Conservation (phyloP, 805 yeast species). For the Hanseniaspora occidentalis region DNA sequence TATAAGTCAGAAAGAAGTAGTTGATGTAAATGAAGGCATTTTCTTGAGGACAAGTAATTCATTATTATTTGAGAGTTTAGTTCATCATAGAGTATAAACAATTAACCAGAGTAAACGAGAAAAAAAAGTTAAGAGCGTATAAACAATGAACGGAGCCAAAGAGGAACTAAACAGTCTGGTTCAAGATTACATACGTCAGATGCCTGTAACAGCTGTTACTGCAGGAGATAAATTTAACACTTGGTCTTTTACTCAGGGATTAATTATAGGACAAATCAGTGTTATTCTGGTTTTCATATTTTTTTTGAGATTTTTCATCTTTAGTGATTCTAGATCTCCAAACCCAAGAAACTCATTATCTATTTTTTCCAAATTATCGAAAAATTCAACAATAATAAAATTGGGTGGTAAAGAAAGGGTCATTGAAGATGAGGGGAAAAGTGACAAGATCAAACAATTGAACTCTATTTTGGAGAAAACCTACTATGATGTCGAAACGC, state of each 20-base stretch:
- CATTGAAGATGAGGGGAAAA: slow-evolving; percentile 13
- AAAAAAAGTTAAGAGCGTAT: neutral
- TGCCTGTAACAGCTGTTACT: slow-evolving; percentile 22
- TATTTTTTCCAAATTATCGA: slow-evolving; percentile 8
- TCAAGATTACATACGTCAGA: slow-evolving; percentile 53
- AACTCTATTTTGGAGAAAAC: slow-evolving; percentile 72
- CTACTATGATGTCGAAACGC: slow-evolving; percentile 79
- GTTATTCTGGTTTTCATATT: slow-evolving; percentile 50
- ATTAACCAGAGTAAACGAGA: neutral
- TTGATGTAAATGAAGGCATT: too few relatives aligned
- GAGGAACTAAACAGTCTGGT: slow-evolving; percentile 34
- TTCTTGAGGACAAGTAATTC: too few relatives aligned
- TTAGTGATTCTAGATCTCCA: slow-evolving; percentile 41
- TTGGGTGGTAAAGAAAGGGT: slow-evolving; percentile 19
- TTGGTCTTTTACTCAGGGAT: slow-evolving; percentile 72
- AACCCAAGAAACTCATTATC: slow-evolving; percentile 21
- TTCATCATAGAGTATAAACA: too few relatives aligned
- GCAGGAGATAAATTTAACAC: slow-evolving; percentile 10
- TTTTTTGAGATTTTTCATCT: slow-evolving; percentile 64
- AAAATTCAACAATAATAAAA: slow-evolving; percentile 18
- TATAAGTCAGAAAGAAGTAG: too few relatives aligned
- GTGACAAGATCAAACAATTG: slow-evolving; percentile 17
- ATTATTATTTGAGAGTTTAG: too few relatives aligned
- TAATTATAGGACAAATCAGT: slow-evolving; percentile 60
- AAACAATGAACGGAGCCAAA: neutral